Conservation (phyloP, 2,329 filamentous ascomycete species). For the Aureobasidium sp. region DNA sequence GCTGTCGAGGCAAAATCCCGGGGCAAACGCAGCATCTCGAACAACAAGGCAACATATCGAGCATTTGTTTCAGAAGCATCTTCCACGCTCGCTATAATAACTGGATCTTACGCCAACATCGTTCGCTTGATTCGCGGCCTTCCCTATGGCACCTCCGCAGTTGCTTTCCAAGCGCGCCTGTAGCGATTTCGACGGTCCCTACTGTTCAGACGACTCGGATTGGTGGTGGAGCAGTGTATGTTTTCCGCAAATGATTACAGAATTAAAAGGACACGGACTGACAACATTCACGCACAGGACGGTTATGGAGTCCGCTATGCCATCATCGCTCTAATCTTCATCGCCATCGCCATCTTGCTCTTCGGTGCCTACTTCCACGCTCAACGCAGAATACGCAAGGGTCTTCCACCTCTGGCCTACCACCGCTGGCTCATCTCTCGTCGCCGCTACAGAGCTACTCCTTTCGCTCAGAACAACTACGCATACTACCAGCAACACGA, state of each 20-base stretch:
- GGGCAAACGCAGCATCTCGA: background rate
- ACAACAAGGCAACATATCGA: background rate
- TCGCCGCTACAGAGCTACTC: conserved; percentile 8
- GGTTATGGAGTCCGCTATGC: conserved; percentile 63
- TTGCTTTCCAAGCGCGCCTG: background rate
- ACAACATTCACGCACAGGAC: conserved; percentile 33
- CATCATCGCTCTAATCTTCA: conserved; percentile 55
- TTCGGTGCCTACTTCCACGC: conserved; percentile 64
- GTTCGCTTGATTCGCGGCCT: background rate
- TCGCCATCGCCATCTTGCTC: conserved; percentile 53
- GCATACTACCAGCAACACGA: conserved; percentile 15
- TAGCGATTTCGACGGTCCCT: background rate
- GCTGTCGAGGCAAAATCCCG: background rate
- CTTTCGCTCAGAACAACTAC: conserved; percentile 10
- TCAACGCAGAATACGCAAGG: conserved; percentile 55
- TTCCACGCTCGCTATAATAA: background rate
- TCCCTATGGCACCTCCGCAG: background rate
- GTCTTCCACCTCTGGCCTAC: conserved; percentile 57
- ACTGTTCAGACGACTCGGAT: background rate
- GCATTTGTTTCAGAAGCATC: background rate
- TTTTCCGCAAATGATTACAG: background rate
- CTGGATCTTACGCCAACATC: background rate
- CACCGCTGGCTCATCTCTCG: conserved; percentile 44
- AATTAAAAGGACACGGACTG: background rate
- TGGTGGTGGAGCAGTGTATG: conserved; percentile 5